Conservation (phyloP, 345 rosid species). For the Salix caprea region DNA sequence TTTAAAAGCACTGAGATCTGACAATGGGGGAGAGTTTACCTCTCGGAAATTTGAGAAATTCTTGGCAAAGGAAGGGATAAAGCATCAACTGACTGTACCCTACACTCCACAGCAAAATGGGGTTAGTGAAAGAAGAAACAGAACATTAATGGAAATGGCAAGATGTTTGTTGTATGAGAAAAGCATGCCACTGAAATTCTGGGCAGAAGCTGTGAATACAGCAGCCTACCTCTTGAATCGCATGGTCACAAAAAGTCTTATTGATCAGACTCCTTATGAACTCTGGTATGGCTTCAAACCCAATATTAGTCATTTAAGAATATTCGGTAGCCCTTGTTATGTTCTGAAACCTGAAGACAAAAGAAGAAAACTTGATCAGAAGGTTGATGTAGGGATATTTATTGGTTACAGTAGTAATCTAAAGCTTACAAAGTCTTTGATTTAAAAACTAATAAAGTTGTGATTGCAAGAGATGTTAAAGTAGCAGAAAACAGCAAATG, state of each 20-base stretch:
- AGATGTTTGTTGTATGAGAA: not conserved
- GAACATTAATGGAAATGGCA: too few relatives aligned
- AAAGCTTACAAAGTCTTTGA: not conserved
- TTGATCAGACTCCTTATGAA: accelerated
- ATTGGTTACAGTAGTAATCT: accelerated
- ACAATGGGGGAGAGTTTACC: not conserved
- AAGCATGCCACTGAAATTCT: not conserved
- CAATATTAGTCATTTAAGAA: not conserved
- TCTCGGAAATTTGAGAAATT: accelerated
- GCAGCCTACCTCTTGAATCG: not conserved
- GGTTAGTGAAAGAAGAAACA: not conserved
- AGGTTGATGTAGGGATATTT: accelerated
- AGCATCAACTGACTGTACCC: not conserved
- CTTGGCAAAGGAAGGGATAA: too few relatives aligned
- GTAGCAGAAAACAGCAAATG: accelerated
- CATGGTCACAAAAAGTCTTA: accelerated
- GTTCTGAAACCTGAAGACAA: not conserved
- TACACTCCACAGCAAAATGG: not conserved
- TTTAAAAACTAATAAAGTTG: too few relatives aligned
- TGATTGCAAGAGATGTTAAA: not conserved
- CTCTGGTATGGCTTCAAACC: not conserved
- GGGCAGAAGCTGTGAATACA: not conserved
- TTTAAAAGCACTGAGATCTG: not conserved
- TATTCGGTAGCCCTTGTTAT: accelerated
- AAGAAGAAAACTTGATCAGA: too few relatives aligned